Percentiles rank a stretch among this genome's conserved stretches.
phyloP scores from a whole-genome alignment of 169 alveolate genomes.

The Hepatocystis sp. region DNA sequence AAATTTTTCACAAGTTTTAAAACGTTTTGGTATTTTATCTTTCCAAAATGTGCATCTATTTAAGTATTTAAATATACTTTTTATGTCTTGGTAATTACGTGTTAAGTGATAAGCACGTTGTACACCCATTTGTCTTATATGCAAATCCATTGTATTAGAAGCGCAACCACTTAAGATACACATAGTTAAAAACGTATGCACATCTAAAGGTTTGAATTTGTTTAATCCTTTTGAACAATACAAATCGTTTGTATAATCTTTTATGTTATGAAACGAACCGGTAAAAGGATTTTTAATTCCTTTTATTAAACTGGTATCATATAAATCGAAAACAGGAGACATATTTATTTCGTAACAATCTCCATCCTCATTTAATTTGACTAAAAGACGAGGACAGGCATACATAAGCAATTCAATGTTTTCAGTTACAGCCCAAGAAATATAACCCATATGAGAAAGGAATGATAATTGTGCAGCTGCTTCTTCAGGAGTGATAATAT shows the following conservation, averaged over 20 bases:
- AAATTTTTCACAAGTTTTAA: conserved; percentile 75
- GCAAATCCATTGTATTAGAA: conserved; percentile 84
- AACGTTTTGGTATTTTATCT: conserved; percentile 80
- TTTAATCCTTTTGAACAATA: conserved; percentile 73
- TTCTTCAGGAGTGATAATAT: conserved; percentile 98
- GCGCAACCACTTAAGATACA: conserved; percentile 87
- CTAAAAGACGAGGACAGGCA: conserved; percentile 93
- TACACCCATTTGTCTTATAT: conserved; percentile 86
- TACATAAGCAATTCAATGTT: conserved; percentile 96
- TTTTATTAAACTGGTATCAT: conserved; percentile 50
- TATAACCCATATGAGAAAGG: conserved; percentile 92
- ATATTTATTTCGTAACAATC: conserved; percentile 79
- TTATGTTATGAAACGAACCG: conserved; percentile 33
- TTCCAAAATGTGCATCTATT: conserved; percentile 76
- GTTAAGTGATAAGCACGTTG: conserved; percentile 80
- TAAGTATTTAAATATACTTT: conserved; percentile 65
- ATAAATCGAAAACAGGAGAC: conserved; percentile 49
- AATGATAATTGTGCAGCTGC: conserved; percentile 99
- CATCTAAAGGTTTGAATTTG: conserved; percentile 78
- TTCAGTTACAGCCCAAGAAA: conserved; percentile 92
- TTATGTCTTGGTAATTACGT: conserved; percentile 72
- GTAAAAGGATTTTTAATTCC: conserved; percentile 44
- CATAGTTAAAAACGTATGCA: conserved; percentile 83
- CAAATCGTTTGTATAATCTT: conserved; percentile 37
- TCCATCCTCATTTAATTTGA: conserved; percentile 85